phyloP scores from a whole-genome alignment of 495 filamentous ascomycete species.

The Aspergillus haitiensis region DNA sequence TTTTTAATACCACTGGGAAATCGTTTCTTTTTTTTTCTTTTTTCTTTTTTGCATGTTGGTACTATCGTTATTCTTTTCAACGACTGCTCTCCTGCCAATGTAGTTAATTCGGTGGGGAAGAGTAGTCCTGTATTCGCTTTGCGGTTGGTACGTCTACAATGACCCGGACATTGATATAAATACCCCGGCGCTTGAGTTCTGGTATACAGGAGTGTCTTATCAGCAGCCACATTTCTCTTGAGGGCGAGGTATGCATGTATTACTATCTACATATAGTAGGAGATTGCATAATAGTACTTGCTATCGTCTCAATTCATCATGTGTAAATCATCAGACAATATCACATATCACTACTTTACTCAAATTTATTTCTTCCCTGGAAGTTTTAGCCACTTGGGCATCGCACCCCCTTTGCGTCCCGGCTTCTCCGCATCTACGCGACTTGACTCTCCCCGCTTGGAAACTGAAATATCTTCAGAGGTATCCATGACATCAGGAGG shows the following conservation, averaged over 20 bases:
- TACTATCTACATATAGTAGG: not conserved
- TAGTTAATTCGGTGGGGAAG: no score
- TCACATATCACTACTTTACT: not conserved
- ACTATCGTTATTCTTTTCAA: no score
- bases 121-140: no score
- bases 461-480: constrained; percentile 37
- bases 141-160: no score
- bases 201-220: no score
- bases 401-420: constrained; percentile 34
- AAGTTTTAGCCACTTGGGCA: constrained; percentile 73
- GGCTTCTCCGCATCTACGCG: constrained; percentile 46
- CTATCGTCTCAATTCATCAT: no score
- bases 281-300: no score
- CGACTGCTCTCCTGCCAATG: no score
- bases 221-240: no score
- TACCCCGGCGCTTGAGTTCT: no score
- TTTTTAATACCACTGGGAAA: constrained; percentile 9
- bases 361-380: constrained; percentile 54
- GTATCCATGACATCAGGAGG: constrained; percentile 42
- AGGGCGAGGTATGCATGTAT: not conserved
- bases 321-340: no score
- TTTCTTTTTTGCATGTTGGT: not conserved
- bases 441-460: constrained; percentile 29
- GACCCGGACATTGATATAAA: no score
- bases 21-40: not conserved